These are phyloP conservation scores for Fusarium coffeatum DNA, from an alignment of 2,329 filamentous ascomycete genomes.

Conservation along the genomic window DNA sequence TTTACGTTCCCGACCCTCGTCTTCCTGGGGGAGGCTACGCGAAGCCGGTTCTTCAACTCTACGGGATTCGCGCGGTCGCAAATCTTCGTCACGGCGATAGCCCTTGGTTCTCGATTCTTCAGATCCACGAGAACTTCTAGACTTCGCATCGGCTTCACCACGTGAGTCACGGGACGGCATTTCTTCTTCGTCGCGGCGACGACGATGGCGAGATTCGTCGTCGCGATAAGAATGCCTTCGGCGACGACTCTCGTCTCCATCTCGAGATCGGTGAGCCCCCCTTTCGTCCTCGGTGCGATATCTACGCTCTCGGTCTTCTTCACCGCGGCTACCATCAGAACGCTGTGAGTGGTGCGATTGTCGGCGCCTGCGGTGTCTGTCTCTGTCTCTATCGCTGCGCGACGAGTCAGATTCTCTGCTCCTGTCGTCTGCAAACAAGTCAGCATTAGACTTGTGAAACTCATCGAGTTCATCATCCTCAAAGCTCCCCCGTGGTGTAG, in stretches of 20 bases:
- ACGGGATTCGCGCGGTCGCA: constrained; percentile 25
- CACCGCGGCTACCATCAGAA: constrained; percentile 49
- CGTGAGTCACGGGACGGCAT: constrained; percentile 26
- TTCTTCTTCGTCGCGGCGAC: constrained; percentile 37
- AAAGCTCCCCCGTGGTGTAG: constrained; percentile 50
- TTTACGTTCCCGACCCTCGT: constrained; percentile 36
- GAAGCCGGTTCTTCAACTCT: constrained; percentile 28
- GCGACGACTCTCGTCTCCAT: constrained; percentile 47
- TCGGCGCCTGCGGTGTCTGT: constrained; percentile 57
- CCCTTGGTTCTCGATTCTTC: constrained; percentile 31
- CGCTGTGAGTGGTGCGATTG: constrained; percentile 53
- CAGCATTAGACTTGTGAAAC: constrained; percentile 63
- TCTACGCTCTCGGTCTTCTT: constrained; percentile 47
- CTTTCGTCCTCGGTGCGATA: constrained; percentile 43
- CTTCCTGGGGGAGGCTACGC: constrained; percentile 29
- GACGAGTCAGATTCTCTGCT: constrained; percentile 53
- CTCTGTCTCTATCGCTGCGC: constrained; percentile 53
- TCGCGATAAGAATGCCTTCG: constrained; percentile 35
- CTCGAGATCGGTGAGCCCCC: constrained; percentile 34
- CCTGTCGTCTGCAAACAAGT: constrained; percentile 67
- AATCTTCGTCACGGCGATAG: constrained; percentile 39
- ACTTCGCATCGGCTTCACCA: constrained; percentile 26
- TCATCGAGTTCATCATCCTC: constrained; percentile 55
- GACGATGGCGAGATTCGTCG: constrained; percentile 37
- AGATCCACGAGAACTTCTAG: constrained; percentile 28